phyloP scores from a whole-genome alignment of 2,329 filamentous ascomycete species.

The Lasiodiplodia theobromae region DNA sequence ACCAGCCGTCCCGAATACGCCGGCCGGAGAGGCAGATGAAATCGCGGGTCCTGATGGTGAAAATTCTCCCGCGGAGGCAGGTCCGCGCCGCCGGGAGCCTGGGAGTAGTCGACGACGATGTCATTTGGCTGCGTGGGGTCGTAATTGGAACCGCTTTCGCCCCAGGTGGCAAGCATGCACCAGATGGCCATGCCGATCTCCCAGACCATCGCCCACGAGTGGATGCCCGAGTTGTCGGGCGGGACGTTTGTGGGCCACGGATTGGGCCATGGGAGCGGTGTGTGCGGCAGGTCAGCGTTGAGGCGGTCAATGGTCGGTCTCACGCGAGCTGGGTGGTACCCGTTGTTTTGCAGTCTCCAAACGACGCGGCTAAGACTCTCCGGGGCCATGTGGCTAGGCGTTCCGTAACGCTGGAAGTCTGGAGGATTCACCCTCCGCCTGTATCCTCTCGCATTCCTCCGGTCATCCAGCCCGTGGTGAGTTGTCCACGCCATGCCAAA shows the following conservation, averaged over 20 bases:
- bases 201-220: constrained; percentile 11
- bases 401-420: neutral
- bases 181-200: constrained; percentile 3
- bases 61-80: neutral
- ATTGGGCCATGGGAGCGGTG: neutral
- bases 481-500: neutral
- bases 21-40: neutral
- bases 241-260: neutral
- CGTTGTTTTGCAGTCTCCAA: neutral
- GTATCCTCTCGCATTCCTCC: neutral
- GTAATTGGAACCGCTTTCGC: too few species aligned
- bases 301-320: neutral
- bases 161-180: neutral
- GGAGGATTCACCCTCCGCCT: neutral
- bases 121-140: neutral
- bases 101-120: neutral
- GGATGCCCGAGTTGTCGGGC: neutral
- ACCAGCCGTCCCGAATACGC: constrained; percentile 4
- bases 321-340: neutral
- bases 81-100: neutral
- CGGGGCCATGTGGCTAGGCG: neutral
- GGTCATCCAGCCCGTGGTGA: neutral
- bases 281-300: neutral
- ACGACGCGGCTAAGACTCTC: neutral
- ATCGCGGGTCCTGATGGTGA: too few species aligned